Conservation (phyloP, 2,329 filamentous ascomycete species). For the Fusarium oxysporum region DNA sequence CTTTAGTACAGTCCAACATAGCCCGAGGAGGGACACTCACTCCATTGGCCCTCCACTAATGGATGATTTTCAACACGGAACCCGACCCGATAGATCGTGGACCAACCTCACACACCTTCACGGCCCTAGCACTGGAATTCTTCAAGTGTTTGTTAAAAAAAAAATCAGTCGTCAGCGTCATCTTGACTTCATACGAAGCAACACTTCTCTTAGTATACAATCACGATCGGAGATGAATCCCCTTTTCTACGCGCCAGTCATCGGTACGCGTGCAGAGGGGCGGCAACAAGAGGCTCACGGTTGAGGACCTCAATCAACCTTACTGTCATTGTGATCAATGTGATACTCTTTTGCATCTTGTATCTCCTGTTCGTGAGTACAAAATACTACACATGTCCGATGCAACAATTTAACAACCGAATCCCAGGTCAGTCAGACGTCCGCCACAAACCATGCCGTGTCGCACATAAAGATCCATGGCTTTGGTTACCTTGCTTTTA, state of each 20-base stretch:
- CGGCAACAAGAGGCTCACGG: not conserved
- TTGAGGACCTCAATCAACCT: not conserved
- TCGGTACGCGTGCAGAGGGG: not conserved
- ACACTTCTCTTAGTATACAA: conserved; percentile 2
- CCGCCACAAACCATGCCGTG: conserved; percentile 35
- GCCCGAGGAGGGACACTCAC: not conserved
- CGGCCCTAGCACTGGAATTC: conserved; percentile 16
- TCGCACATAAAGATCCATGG: conserved; percentile 26
- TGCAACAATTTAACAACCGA: conserved; percentile 17
- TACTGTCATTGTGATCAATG: not conserved
- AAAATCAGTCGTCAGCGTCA: conserved; percentile 11
- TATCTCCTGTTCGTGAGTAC: conserved; percentile 10
- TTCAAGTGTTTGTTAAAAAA: conserved; percentile 15
- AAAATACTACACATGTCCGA: conserved; percentile 25
- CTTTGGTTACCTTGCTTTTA: conserved; percentile 12
- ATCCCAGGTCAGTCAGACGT: conserved; percentile 14
- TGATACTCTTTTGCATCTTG: not conserved
- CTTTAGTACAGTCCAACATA: not conserved
- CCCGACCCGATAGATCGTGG: conserved; percentile 7
- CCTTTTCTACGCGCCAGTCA: conserved; percentile 2
- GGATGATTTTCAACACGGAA: conserved; percentile 34
- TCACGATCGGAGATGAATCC: not conserved
- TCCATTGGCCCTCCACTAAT: conserved; percentile 19
- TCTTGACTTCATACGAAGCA: conserved; percentile 17
- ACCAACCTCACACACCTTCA: conserved; percentile 15